A percentile compares a stretch with the other conserved stretches of the same genome.
phyloP scores from a whole-genome alignment of 345 rosid species.

The Erysimum cheiranthoides region DNA sequence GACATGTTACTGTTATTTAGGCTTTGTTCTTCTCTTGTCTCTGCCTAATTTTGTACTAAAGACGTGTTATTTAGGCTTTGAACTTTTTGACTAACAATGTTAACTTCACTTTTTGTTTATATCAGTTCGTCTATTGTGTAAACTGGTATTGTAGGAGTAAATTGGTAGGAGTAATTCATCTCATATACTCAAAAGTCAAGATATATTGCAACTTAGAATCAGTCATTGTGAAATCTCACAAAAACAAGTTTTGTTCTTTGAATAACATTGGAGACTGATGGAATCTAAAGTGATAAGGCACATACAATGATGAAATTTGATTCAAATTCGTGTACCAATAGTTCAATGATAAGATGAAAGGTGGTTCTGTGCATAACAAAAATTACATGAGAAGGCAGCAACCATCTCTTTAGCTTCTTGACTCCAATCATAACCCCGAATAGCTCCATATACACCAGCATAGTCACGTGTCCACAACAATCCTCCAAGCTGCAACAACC shows the following conservation, averaged over 20 bases:
- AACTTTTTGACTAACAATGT: neutral
- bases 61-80: neutral
- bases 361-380: constrained; percentile 1
- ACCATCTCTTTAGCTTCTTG: constrained; percentile 66
- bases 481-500: constrained; percentile 73
- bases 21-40: neutral
- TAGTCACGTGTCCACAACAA: constrained; percentile 86
- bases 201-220: neutral
- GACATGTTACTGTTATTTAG: neutral
- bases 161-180: neutral
- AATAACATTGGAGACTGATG: neutral
- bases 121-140: neutral
- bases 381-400: constrained; percentile 70
- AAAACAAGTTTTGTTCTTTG: neutral
- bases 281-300: neutral
- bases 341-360: neutral
- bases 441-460: constrained; percentile 75
- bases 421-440: constrained; percentile 79
- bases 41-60: neutral
- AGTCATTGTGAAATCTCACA: neutral
- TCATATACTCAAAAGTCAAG: neutral
- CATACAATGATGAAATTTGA: neutral
- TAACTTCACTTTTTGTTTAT: neutral
- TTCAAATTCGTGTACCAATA: neutral
- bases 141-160: neutral